phyloP scores from a whole-genome alignment of 2,329 filamentous ascomycete genomes.

The Orbilia javanica region DNA sequence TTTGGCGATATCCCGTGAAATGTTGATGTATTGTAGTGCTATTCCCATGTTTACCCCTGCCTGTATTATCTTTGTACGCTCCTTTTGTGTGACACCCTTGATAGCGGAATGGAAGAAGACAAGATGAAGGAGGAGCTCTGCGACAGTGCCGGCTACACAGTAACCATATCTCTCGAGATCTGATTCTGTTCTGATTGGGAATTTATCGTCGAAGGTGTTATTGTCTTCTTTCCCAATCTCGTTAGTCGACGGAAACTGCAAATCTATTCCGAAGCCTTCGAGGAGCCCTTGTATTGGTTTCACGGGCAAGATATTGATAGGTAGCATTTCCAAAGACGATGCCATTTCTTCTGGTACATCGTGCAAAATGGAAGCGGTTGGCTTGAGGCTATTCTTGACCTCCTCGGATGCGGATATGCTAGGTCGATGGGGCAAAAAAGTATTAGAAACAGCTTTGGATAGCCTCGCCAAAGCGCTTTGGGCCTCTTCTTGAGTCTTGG shows the following conservation, averaged over 20 bases:
- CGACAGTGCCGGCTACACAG: constrained; percentile 80
- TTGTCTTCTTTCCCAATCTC: constrained; percentile 53
- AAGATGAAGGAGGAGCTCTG: constrained; percentile 76
- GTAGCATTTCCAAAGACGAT: constrained; percentile 70
- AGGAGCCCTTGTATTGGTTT: constrained; percentile 75
- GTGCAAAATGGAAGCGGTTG: constrained; percentile 38
- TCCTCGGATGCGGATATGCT: not conserved
- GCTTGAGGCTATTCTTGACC: not conserved
- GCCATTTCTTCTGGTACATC: constrained; percentile 62
- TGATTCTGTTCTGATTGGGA: constrained; percentile 72
- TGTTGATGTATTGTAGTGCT: constrained; percentile 82
- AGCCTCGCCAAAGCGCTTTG: constrained; percentile 59
- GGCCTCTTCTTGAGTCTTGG: constrained; percentile 70
- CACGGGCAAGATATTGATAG: constrained; percentile 70
- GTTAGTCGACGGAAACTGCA: constrained; percentile 68
- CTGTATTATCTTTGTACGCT: constrained; percentile 68
- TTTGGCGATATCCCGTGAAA: constrained; percentile 78
- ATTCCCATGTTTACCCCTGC: constrained; percentile 77
- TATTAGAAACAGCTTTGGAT: constrained; percentile 32
- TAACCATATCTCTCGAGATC: constrained; percentile 75
- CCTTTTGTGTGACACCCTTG: constrained; percentile 61
- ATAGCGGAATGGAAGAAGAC: constrained; percentile 71
- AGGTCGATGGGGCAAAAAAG: constrained; percentile 6
- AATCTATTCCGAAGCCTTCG: constrained; percentile 77
- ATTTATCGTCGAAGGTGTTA: constrained; percentile 60